phyloP scores from a whole-genome alignment of 1,284 basidiomycete genomes.

The Trametes versicolor region DNA sequence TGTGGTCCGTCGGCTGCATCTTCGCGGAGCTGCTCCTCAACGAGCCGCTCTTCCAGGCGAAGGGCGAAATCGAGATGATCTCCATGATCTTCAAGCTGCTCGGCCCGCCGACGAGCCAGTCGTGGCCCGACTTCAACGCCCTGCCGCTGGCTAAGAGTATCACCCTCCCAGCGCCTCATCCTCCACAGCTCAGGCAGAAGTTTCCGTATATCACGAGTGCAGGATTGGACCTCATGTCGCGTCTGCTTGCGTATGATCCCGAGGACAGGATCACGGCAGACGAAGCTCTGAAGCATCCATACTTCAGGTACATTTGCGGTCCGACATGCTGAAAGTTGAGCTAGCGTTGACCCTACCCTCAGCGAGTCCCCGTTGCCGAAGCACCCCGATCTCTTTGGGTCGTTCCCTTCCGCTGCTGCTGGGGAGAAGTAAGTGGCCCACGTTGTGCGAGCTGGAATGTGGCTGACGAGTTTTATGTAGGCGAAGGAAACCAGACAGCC shows the following conservation, averaged over 20 bases:
- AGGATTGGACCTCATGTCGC: constrained; percentile 87
- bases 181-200: constrained; percentile 75
- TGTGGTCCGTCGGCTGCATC: constrained; percentile 99
- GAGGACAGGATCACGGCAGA: constrained; percentile 85
- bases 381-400: constrained; percentile 96
- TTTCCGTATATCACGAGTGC: constrained; percentile 87
- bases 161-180: constrained; percentile 81
- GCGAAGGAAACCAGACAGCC: constrained; percentile 79
- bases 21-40: constrained; percentile 96
- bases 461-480: constrained; percentile 48
- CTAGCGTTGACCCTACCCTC: constrained; percentile 13
- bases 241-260: constrained; percentile 91
- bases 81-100: constrained; percentile 94
- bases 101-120: constrained; percentile 85
- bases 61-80: constrained; percentile 93
- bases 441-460: neutral
- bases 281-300: constrained; percentile 90
- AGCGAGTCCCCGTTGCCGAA: constrained; percentile 96
- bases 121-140: constrained; percentile 87
- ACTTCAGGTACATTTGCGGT: constrained; percentile 77
- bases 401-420: constrained; percentile 96
- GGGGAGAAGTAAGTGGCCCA: constrained; percentile 84
- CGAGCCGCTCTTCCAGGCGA: constrained; percentile 96
- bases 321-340: neutral
- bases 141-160: constrained; percentile 87